Percentiles rank a stretch among this genome's conserved stretches.
These are phyloP conservation scores for Chalciporus sphaerocephalus DNA, from an alignment of 768 basidiomycete genomes.

Conservation along the genomic window DNA sequence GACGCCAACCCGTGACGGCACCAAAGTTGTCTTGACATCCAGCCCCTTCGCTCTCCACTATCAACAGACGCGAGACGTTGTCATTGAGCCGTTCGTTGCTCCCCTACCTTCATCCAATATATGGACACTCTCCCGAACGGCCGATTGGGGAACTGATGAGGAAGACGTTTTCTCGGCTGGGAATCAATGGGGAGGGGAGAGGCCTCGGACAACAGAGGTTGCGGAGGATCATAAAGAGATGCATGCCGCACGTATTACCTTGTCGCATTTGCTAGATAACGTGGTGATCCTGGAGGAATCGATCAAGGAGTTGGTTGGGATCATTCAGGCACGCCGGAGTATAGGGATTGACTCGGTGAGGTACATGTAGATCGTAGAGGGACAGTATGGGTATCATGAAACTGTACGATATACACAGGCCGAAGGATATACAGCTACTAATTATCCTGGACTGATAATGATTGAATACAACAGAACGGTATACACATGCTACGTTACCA, in stretches of 20 bases:
- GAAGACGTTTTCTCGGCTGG: slow-evolving; percentile 67
- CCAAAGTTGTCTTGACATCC: slow-evolving; percentile 47
- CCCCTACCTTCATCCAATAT: slow-evolving; percentile 53
- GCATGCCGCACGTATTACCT: slow-evolving; percentile 48
- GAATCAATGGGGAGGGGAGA: slow-evolving; percentile 39
- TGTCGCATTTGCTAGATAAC: slow-evolving; percentile 87
- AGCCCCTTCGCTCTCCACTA: slow-evolving; percentile 88
- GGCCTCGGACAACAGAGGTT: slow-evolving; percentile 19
- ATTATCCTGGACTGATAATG: not conserved
- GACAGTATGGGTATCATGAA: not conserved
- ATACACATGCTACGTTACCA: not conserved
- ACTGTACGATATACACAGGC: slow-evolving; percentile 8
- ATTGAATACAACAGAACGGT: not conserved
- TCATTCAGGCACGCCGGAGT: slow-evolving; percentile 77
- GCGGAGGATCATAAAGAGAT: slow-evolving; percentile 21
- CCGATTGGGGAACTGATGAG: slow-evolving; percentile 54
- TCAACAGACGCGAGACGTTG: slow-evolving; percentile 65
- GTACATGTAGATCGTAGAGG: slow-evolving; percentile 50
- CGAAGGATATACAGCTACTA: not conserved
- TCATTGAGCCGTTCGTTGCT: slow-evolving; percentile 66
- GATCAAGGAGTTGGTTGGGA: slow-evolving; percentile 87
- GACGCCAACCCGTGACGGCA: slow-evolving; percentile 41
- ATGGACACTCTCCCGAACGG: slow-evolving; percentile 57
- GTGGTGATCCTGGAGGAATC: slow-evolving; percentile 93
- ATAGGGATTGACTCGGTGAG: slow-evolving; percentile 80